These are phyloP conservation scores for Cryptosporidium canis DNA, from an alignment of 169 alveolate genomes.

Conservation along the genomic window DNA sequence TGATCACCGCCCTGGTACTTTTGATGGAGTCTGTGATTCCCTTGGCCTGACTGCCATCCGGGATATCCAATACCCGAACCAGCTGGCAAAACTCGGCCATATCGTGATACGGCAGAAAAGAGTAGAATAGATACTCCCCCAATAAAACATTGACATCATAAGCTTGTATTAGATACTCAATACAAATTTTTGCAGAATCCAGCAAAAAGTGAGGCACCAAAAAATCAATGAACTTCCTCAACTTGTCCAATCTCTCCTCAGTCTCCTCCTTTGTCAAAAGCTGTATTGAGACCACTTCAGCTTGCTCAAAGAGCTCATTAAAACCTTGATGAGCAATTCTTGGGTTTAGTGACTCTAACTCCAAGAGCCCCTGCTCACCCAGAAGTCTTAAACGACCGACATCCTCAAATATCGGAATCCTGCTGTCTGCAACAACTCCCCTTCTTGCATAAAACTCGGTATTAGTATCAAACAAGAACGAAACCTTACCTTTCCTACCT, in stretches of 20 bases:
- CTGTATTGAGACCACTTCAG: slow-evolving; percentile 21
- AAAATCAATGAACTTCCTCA: slow-evolving; percentile 16
- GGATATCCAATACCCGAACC: slow-evolving; percentile 29
- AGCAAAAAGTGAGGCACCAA: slow-evolving; percentile 32
- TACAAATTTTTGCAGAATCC: slow-evolving; percentile 38
- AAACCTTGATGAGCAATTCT: slow-evolving; percentile 20
- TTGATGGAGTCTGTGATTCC: slow-evolving; percentile 53
- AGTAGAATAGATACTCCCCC: slow-evolving; percentile 56
- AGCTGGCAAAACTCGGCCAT: slow-evolving; percentile 24
- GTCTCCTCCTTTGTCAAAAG: slow-evolving; percentile 32
- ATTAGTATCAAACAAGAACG: slow-evolving; percentile 51
- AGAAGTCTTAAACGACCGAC: slow-evolving; percentile 7
- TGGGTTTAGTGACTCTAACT: slow-evolving; percentile 33
- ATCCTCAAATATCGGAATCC: slow-evolving; percentile 40
- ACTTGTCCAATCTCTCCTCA: neutral
- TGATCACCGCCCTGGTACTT: slow-evolving; percentile 4
- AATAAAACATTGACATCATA: slow-evolving; percentile 54
- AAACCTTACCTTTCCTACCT: slow-evolving; percentile 6
- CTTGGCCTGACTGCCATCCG: slow-evolving; percentile 11
- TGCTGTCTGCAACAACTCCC: slow-evolving; percentile 11
- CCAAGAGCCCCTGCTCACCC: slow-evolving; percentile 28
- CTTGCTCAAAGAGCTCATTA: neutral
- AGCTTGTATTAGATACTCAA: slow-evolving; percentile 62
- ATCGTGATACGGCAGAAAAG: slow-evolving; percentile 66
- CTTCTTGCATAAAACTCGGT: slow-evolving; percentile 9